Percentiles rank a stretch among this genome's conserved stretches.
These are phyloP conservation scores for Aureobasidium sp. DNA, from an alignment of 2,329 filamentous ascomycete species.

Conservation along the genomic window DNA sequence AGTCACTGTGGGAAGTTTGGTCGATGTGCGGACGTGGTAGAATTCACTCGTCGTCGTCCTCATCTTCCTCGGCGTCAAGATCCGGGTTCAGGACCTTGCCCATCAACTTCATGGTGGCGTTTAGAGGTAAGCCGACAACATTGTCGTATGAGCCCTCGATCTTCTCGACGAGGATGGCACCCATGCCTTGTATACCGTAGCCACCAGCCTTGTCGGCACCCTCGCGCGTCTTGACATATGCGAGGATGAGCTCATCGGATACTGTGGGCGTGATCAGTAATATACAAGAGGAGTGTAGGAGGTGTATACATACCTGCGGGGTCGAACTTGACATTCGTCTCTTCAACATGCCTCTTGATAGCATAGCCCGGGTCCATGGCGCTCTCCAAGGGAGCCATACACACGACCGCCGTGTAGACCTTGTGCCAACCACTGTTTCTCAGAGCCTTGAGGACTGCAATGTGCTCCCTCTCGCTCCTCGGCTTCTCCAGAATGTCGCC, in stretches of 20 bases:
- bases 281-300: background rate
- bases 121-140: constrained; percentile 81
- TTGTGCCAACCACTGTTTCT: constrained; percentile 58
- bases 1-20: background rate
- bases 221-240: constrained; percentile 77
- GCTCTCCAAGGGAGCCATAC: constrained; percentile 75
- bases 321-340: constrained; percentile 87
- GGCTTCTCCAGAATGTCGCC: constrained; percentile 90
- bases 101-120: constrained; percentile 69
- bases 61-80: constrained; percentile 49
- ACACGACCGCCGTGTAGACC: constrained; percentile 78
- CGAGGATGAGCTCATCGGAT: constrained; percentile 75
- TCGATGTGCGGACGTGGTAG: background rate
- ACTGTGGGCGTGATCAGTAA: constrained; percentile 32
- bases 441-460: constrained; percentile 74
- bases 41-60: constrained; percentile 16
- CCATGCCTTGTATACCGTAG: constrained; percentile 87
- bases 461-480: constrained; percentile 69
- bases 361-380: constrained; percentile 79
- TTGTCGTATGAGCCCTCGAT: constrained; percentile 91
- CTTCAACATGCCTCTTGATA: constrained; percentile 73
- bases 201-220: constrained; percentile 94
- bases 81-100: constrained; percentile 80
- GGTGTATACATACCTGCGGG: constrained; percentile 36
- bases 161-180: constrained; percentile 76